Base-by-base conservation (phyloP, 257 asterid genomes). In the Solanum gandarillasii region DNA sequence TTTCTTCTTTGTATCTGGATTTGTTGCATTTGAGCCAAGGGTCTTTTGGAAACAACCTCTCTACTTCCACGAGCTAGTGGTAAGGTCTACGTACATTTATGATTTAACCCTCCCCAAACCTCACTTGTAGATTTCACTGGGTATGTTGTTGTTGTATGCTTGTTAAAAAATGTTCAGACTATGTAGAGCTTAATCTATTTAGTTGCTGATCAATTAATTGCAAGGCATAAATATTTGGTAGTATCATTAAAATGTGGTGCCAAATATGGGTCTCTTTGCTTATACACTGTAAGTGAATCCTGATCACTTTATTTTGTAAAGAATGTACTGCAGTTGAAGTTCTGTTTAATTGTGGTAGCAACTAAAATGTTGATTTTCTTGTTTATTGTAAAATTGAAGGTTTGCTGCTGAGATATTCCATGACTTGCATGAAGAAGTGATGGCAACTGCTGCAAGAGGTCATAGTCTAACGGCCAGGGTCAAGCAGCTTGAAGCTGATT, bases 401-500 rank as follows among this genome's bases (percentile, higher is more conserved):
- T 97, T 96, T 94, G 99, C 99, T 36, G 98, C 99, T 6, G 98
- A 94, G 91, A 91, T 96, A 90, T 97, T 97, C 90, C 98, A 93
- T 88, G 94, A 94, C 89, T 93, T 97, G 67, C 98, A 97, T 86
- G 99, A 97, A 85, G 97, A 97, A 88, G 98, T 96, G 88, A 91
- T 94, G 95, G 93, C 91, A 84, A 97, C 99, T 89, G 96, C 99
- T 88, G 92, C 98, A 78, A 95, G 98, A 91, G 99, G 99, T 89
- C 95, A 96, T 87, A 91, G 89, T 87, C 89, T 97, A 88, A 93
- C 89, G 92, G 90, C 83, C 88, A 95, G 99, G 62, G 99, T 96
- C 58, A 98, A 96, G 87, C 98, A 97, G 89, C 97, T 97, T 20
- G 99, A 97, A 93, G 91, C 93, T 72, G 98, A 96, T 76, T 87